Percentiles rank a stretch among this genome's conserved stretches.
Evolutionary conservation across 2,329 filamentous ascomycete genomes (phyloP).

Genomic region (Aureobasidium vineae): DNA sequence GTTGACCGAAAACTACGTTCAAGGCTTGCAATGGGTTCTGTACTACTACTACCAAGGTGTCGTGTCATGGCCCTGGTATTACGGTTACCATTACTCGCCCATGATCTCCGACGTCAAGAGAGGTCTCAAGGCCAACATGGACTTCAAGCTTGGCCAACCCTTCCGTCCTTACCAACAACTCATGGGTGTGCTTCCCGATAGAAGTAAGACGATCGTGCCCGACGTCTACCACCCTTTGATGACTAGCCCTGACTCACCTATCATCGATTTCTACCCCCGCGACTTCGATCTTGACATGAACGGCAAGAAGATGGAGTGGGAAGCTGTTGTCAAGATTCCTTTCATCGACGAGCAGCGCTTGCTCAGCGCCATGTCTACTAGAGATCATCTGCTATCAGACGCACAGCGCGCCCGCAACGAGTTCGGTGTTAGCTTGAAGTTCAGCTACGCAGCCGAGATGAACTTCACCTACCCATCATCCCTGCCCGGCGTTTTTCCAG

Average conservation of each 20-base stretch:
- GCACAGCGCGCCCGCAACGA: conserved; percentile 81
- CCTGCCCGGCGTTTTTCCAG: conserved; percentile 83
- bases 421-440: conserved; percentile 90
- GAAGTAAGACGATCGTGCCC: conserved; percentile 96
- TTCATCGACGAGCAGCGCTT: conserved; percentile 94
- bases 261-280: conserved; percentile 95
- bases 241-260: conserved; percentile 85
- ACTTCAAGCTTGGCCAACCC: conserved; percentile 91
- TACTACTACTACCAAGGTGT: conserved; percentile 98
- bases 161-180: conserved; percentile 95
- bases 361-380: conserved; percentile 79
- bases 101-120: conserved; percentile 95
- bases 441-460: conserved; percentile 74
- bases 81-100: conserved; percentile 92
- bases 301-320: conserved; percentile 99
- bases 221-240: conserved; percentile 84
- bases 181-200: conserved; percentile 96
- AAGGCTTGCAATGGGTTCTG: conserved; percentile 96
- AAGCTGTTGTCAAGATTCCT: conserved; percentile 97
- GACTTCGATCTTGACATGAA: conserved; percentile 99
- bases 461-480: conserved; percentile 87
- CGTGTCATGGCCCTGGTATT: conserved; percentile 98
- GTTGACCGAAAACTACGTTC: conserved; percentile 92
- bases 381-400: conserved; percentile 71
- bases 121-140: conserved; percentile 79